These are phyloP conservation scores for Carex cristatella DNA, from an alignment of 176 grass and related monocot genomes.

Conservation along the genomic window DNA sequence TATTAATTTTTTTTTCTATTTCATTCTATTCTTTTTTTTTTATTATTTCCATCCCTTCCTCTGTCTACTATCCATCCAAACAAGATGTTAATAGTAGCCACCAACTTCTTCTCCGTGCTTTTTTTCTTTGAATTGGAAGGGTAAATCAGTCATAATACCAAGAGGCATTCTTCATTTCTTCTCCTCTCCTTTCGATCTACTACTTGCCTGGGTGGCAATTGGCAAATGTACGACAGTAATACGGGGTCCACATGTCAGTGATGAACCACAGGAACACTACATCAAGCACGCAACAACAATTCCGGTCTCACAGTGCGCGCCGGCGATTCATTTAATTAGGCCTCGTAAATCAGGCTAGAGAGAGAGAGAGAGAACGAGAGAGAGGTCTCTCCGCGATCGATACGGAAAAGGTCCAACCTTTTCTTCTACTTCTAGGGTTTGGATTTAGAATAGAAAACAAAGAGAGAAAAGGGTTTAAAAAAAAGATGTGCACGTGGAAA, in stretches of 20 bases:
- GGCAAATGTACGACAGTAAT: background rate
- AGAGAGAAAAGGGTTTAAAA: constrained; percentile 5
- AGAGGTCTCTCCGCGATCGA: background rate
- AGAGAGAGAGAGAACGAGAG: constrained; percentile 2
- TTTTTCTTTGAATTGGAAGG: background rate
- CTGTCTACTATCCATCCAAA: no score
- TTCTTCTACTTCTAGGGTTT: constrained; percentile 26
- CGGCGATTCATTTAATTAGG: constrained; percentile 17
- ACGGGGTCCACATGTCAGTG: background rate
- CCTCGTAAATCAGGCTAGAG: constrained; percentile 14
- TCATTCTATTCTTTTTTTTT: no score
- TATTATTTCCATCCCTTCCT: no score
- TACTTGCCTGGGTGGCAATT: background rate
- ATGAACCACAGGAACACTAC: background rate
- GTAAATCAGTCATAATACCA: background rate
- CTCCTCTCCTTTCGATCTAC: background rate
- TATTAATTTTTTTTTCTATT: no score
- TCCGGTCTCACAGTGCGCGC: constrained; percentile 16
- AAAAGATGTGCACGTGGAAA: constrained; percentile 20
- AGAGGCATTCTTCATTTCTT: background rate
- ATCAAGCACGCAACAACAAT: background rate
- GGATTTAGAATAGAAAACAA: constrained; percentile 13
- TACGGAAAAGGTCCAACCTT: constrained; percentile 10
- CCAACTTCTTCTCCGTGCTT: background rate
- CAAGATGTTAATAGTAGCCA: no score